These are phyloP conservation scores for Rhododendron kiyosumense DNA, from an alignment of 148 eudicot species.

Conservation along the genomic window DNA sequence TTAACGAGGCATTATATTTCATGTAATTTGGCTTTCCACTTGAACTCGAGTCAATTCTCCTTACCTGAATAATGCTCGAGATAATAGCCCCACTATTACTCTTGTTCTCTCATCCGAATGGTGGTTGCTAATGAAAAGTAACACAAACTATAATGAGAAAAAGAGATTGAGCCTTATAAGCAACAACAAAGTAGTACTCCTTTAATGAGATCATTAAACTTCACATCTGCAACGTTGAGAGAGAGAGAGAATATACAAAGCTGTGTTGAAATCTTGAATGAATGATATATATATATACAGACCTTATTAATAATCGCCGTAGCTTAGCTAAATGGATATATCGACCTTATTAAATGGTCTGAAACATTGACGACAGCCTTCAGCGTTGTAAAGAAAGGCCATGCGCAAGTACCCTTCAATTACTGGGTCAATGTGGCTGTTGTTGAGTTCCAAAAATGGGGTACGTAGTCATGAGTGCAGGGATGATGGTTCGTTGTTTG, in stretches of 20 bases:
- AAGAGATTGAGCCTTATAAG: background rate
- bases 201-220: background rate
- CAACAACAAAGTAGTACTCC: background rate
- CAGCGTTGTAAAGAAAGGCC: conserved; percentile 5
- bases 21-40: background rate
- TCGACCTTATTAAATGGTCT: background rate
- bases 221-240: background rate
- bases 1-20: background rate
- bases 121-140: background rate
- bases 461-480: conserved; percentile 35
- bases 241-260: background rate
- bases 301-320: background rate
- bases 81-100: background rate
- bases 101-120: background rate
- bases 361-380: background rate
- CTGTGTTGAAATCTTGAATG: background rate
- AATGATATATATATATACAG: background rate
- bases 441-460: background rate
- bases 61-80: background rate
- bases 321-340: background rate
- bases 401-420: background rate
- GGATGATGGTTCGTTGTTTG: conserved; percentile 38
- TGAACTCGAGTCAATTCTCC: background rate
- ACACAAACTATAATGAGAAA: background rate
- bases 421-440: background rate